A percentile compares a stretch with the other conserved stretches of the same genome.
Conservation (phyloP, 2,329 filamentous ascomycete genomes). For the Rutstroemia sp. region DNA sequence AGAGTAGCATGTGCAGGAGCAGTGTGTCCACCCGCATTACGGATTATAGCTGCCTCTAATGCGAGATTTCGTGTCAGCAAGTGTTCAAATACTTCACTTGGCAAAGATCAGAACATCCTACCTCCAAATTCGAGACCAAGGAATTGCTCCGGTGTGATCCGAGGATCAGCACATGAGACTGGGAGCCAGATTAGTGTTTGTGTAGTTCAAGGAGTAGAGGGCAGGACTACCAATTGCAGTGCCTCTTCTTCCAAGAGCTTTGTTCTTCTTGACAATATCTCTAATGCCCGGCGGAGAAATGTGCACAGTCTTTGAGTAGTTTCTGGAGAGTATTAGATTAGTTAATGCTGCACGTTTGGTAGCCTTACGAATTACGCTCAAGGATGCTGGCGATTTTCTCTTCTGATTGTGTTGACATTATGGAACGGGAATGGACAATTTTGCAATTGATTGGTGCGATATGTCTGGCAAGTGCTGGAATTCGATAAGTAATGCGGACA, state of each 20-base stretch:
- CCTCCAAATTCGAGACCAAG: constrained; percentile 12
- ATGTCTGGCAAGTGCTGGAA: neutral
- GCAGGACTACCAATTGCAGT: constrained; percentile 1
- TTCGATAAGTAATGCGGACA: neutral
- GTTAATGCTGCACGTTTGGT: neutral
- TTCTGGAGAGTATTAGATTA: neutral
- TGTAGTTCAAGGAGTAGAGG: neutral
- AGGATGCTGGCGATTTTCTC: neutral
- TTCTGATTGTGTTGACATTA: neutral
- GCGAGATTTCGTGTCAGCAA: neutral
- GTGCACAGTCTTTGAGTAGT: neutral
- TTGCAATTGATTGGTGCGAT: neutral
- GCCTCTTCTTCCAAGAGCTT: constrained; percentile 1
- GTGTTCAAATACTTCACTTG: neutral
- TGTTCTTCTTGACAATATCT: neutral
- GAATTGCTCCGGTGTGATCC: constrained; percentile 10
- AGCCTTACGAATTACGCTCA: neutral
- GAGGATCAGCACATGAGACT: constrained; percentile 11
- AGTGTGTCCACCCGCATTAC: constrained; percentile 14
- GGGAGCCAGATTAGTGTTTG: neutral
- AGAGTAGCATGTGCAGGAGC: constrained; percentile 5
- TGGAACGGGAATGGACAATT: neutral
- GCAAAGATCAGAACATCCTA: neutral
- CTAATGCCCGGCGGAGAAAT: neutral
- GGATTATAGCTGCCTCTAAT: constrained; percentile 12